A percentile compares a stretch with the other conserved stretches of the same genome.
Conservation (phyloP, 139 green algal species). For the Auxenochlorella pyrenoidosa region DNA sequence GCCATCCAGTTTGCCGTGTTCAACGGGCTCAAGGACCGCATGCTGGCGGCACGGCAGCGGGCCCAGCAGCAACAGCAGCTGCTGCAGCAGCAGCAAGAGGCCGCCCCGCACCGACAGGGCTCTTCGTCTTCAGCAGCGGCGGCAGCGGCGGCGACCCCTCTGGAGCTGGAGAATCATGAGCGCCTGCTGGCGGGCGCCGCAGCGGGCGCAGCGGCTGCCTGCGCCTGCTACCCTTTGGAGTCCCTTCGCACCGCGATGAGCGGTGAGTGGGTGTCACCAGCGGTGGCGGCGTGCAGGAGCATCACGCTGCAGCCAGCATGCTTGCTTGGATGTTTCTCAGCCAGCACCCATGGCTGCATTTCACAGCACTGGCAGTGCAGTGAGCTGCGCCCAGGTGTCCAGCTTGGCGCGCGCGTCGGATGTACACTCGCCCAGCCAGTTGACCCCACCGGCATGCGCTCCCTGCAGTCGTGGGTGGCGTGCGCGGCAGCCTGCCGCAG, state of each 20-base stretch:
- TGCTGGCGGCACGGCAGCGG: conserved; percentile 7
- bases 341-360: no score
- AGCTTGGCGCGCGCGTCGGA: no score
- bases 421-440: no score
- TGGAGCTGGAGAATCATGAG: conserved; percentile 23
- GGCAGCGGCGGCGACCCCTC: not conserved
- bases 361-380: no score
- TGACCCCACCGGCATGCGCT: not conserved
- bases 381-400: no score
- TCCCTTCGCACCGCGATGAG: conserved; percentile 31
- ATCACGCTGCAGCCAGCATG: no score
- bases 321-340: not conserved
- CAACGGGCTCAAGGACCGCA: conserved; percentile 30
- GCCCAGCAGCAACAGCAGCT: not conserved
- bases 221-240: conserved; percentile 36
- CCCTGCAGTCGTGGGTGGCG: conserved; percentile 25
- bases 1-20: conserved; percentile 47
- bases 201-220: conserved; percentile 25
- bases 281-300: no score
- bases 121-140: not conserved
- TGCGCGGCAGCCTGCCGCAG: conserved; percentile 32
- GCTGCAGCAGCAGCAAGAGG: not conserved
- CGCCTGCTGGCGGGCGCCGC: conserved; percentile 35
- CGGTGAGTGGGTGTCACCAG: not conserved
- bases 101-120: not conserved